Evolutionary conservation across 2,329 filamentous ascomycete species (phyloP), one percentile per base, ranked within the genome.

Genomic region (Penicillium expansum): DNA sequence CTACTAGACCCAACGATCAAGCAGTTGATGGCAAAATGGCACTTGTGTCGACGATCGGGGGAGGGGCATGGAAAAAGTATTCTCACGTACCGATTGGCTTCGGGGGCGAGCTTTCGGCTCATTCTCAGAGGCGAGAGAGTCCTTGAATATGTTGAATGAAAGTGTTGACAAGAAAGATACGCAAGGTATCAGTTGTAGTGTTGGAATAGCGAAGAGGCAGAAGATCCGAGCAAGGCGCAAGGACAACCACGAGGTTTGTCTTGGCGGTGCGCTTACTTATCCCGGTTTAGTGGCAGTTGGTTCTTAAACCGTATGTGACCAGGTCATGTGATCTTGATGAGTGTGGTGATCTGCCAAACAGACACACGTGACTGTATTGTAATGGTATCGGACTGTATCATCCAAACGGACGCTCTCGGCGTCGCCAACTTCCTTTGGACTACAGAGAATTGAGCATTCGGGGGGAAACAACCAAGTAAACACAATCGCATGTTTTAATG

Each of bases 81-180:
- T 57, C 42, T 56, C 59, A 82, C 88, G 74, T 82, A 95, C 92
- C 92, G 89, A 84, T 97, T 97, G 82, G 97, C 92, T 90, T 99
- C 94, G 80, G 94, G 92, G 82, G 92, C 92, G 85, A 97, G 89
- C 86, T 97, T 97, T 62, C 73, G 73, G 72, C 73, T 76, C 73
- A 76, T 76, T 70, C 73, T 76, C 67, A 66, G 69, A 55, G 66
- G 54, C 32, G 66, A 62, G 58, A 41, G 35, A 48, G 62, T 56
- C 62, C 42, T 53, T 30, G 56, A 56, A 59, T 48, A 60, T 59
- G 55, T 63, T 58, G 60, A 62, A 60, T 55, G 45, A 55, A 57
- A 44, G 48, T 56, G 41, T 57, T 43, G 57, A 57, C 43, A 61
- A 48, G 20, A 52, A 60, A 58, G 61, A 71, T 69, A 71, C 69